phyloP scores from a whole-genome alignment of 352 stramenopile genomes.

The Globisporangium viniferum region DNA sequence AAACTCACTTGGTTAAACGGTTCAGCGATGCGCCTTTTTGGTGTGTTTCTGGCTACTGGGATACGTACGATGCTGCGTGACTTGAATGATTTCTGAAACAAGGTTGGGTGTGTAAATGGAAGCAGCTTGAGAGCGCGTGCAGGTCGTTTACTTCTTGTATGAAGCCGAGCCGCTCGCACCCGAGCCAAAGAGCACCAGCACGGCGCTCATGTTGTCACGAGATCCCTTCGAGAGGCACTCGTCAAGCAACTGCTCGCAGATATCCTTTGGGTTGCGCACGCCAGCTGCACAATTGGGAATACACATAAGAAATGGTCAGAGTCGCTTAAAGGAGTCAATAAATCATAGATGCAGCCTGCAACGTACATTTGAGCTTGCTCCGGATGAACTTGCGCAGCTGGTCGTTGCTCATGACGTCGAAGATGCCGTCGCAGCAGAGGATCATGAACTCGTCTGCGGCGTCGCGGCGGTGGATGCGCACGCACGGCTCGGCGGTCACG shows the following conservation, averaged over 20 bases:
- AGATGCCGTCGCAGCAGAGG: conserved; percentile 93
- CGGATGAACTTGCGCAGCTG: conserved; percentile 90
- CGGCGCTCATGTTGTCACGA: conserved; percentile 86
- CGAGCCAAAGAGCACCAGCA: conserved; percentile 75
- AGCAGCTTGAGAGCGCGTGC: neutral
- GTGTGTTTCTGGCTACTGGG: neutral
- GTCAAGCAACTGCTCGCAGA: conserved; percentile 76
- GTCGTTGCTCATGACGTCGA: conserved; percentile 94
- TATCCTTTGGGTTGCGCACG: conserved; percentile 51
- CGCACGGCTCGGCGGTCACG: conserved; percentile 80
- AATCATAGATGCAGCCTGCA: neutral
- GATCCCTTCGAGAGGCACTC: conserved; percentile 79
- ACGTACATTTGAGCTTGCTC: conserved; percentile 57
- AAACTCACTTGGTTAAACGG: neutral
- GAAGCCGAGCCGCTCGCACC: conserved; percentile 22
- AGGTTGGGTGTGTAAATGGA: neutral
- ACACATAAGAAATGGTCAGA: neutral
- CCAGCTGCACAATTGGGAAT: conserved; percentile 10
- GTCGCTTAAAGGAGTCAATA: neutral
- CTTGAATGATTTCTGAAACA: neutral
- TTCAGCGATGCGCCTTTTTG: neutral
- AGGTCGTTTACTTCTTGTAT: conserved; percentile 12
- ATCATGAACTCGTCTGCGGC: conserved; percentile 90
- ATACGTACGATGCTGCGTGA: neutral
- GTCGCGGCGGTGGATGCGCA: conserved; percentile 70